Conservation (phyloP, 768 basidiomycete genomes). For the Lactifluus volemus region DNA sequence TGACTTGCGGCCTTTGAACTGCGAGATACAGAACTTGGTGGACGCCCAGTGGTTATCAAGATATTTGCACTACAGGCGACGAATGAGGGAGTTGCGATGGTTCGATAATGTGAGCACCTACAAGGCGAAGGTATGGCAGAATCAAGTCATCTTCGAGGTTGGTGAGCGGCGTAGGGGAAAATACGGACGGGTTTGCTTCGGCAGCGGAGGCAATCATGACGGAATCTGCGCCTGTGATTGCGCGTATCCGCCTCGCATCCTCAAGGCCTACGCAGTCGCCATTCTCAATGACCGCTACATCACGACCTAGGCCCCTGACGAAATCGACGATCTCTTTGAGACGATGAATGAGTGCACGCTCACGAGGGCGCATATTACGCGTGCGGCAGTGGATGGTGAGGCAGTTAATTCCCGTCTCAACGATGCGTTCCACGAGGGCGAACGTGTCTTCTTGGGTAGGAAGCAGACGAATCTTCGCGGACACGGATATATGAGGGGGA, state of each 20-base stretch:
- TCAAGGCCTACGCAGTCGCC: constrained; percentile 80
- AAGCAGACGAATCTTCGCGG: constrained; percentile 87
- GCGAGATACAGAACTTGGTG: constrained; percentile 80
- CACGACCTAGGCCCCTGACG: constrained; percentile 62
- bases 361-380: constrained; percentile 77
- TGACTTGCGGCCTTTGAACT: constrained; percentile 67
- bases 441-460: constrained; percentile 83
- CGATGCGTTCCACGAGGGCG: constrained; percentile 79
- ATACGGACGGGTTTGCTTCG: constrained; percentile 87
- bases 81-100: background rate
- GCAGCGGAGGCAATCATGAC: constrained; percentile 97
- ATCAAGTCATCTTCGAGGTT: constrained; percentile 65
- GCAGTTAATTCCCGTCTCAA: constrained; percentile 79
- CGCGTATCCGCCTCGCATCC: constrained; percentile 68
- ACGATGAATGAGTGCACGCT: constrained; percentile 69
- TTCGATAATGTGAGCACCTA: constrained; percentile 29
- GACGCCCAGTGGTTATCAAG: constrained; percentile 72
- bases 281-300: constrained; percentile 87
- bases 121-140: constrained; percentile 67
- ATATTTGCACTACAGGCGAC: constrained; percentile 49
- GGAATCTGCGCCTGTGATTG: constrained; percentile 80
- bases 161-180: constrained; percentile 55
- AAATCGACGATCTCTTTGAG: constrained; percentile 81
- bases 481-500: constrained; percentile 75
- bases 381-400: constrained; percentile 96